Percentiles rank a stretch among this genome's conserved stretches.
phyloP scores from a whole-genome alignment of 257 asterid species.

The Solanum rostratum region DNA sequence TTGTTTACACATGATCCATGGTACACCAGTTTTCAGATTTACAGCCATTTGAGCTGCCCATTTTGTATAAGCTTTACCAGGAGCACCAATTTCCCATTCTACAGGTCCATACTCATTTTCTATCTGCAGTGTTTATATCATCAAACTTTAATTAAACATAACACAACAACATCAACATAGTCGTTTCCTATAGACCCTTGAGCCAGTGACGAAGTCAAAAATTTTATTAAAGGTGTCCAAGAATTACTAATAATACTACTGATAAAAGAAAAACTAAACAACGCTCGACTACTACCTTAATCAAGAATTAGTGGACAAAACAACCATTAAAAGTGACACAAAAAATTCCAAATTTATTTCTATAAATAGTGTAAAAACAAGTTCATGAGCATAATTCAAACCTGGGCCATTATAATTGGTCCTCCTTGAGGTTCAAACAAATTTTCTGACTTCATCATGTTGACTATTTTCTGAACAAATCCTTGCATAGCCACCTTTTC shows the following conservation, averaged over 20 bases:
- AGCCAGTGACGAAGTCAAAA: too few relatives aligned
- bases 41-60: slow-evolving; percentile 97
- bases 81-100: slow-evolving; percentile 84
- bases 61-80: slow-evolving; percentile 79
- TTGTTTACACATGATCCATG: slow-evolving; percentile 99
- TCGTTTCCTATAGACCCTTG: not conserved
- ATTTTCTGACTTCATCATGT: slow-evolving; percentile 50
- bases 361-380: not conserved
- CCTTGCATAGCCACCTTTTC: slow-evolving; percentile 58
- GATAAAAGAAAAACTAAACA: not conserved
- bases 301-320: not conserved
- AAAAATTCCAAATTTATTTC: not conserved
- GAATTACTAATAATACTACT: not conserved
- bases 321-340: not conserved
- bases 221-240: too few relatives aligned
- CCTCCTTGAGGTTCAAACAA: slow-evolving; percentile 75
- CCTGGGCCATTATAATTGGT: slow-evolving; percentile 76
- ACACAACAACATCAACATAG: not conserved
- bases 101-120: slow-evolving; percentile 94
- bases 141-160: not conserved
- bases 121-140: slow-evolving; percentile 34
- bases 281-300: not conserved
- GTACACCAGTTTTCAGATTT: slow-evolving; percentile 72
- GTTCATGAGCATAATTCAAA: not conserved
- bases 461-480: slow-evolving; percentile 42